A percentile compares a stretch with the other conserved stretches of the same genome.
Conservation (phyloP, 768 basidiomycete genomes). For the Fomitopsis serialis region DNA sequence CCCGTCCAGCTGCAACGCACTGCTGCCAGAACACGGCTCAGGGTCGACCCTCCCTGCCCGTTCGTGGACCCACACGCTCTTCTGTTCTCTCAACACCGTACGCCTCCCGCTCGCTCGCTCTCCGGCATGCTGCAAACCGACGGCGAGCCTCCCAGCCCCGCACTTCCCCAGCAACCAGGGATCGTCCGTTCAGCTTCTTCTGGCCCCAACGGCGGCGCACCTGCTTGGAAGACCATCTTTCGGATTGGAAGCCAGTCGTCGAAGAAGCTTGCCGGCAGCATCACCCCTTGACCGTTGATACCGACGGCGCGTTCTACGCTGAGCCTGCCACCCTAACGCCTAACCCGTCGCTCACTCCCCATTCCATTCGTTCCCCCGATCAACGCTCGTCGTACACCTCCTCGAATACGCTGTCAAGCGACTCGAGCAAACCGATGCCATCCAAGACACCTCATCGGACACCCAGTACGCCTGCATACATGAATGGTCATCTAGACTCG, state of each 20-base stretch:
- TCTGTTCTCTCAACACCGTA: neutral
- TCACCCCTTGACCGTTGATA: conserved; percentile 51
- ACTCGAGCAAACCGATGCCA: conserved; percentile 45
- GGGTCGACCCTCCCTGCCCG: neutral
- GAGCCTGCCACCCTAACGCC: conserved; percentile 20
- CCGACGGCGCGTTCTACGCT: conserved; percentile 37
- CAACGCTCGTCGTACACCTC: conserved; percentile 76
- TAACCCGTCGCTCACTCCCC: conserved; percentile 47
- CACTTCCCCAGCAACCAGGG: conserved; percentile 17
- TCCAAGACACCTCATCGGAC: conserved; percentile 13
- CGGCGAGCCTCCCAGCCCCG: conserved; percentile 15
- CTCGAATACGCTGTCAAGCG: conserved; percentile 70
- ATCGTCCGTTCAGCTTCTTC: conserved; percentile 5
- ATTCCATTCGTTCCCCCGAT: conserved; percentile 47
- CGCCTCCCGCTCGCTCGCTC: neutral
- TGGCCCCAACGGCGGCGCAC: conserved; percentile 11
- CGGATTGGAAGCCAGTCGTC: conserved; percentile 60
- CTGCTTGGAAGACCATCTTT: conserved; percentile 70
- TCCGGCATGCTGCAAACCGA: conserved; percentile 1
- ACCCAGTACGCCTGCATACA: conserved; percentile 19
- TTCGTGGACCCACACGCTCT: conserved; percentile 3
- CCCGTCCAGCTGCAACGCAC: conserved; percentile 6
- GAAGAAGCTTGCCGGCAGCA: conserved; percentile 43
- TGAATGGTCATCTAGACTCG: conserved; percentile 10
- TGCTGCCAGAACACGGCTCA: neutral